Evolutionary conservation across 192 early-diverging fungal species (phyloP), one percentile per base, ranked within the genome.

Genomic region (Funneliformis mosseae): DNA sequence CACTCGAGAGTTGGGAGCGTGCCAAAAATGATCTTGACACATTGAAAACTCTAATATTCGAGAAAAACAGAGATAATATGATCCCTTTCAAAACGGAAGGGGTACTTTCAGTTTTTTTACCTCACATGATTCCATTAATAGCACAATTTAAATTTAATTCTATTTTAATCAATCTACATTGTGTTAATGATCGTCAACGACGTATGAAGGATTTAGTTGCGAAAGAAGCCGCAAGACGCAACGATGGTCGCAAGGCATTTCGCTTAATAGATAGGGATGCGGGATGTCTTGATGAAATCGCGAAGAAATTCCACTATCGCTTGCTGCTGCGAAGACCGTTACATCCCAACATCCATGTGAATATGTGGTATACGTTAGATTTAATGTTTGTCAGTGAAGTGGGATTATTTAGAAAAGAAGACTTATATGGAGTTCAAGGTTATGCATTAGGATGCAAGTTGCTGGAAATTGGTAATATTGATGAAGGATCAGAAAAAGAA

Each of bases 361-460:
- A 79, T n/a, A 79, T 69, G 68, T 79, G 78, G 78, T 79, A 79
- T 60, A 71, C 68, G 1, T 23, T 79, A 39, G 78, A 79, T 60
- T n/a, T 79, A 1, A 79, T 79, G 78, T 48, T 69, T 41, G 78
- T 79, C 4, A 79, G 78, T 39, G 78, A 79, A 71, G 59, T 79
- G 38, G 68, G 68, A 21, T 45, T 79, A 25, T 79, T 71, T 42
- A 79, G 71, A 79, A 69, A 39, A 71, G 48, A 33, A 60, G 78
- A 79, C 23, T 41, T 79, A 50, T 7, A 59, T 21, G 69, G 69
- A 42, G 38, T 71, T 6, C 68, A 79, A 39, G 78, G 78, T 16
- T 79, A 79, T 59, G 14, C 28, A 41, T 50, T 79, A 8, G 78
- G 27, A 27, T 69, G 66, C 41, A 71, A 72, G 60, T 41, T 79